Base-by-base conservation (phyloP, 352 stramenopile species). In the Phytophthora cajani region DNA sequence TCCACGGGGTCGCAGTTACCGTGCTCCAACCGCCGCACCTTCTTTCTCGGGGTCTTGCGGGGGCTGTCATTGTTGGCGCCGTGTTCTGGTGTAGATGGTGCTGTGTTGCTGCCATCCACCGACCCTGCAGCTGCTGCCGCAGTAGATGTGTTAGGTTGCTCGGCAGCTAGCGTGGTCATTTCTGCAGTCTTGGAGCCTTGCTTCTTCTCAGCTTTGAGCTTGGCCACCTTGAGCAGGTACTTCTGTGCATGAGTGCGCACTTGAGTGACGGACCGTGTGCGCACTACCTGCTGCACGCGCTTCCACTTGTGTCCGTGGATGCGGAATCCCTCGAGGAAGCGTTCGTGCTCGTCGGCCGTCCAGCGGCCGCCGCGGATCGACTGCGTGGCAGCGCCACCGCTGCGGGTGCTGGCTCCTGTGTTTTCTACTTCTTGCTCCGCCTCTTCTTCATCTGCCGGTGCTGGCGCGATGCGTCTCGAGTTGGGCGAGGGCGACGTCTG, bases 291-390 rank as follows among this genome's bases (percentile, higher is more conserved):
- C 64, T 97, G 89, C 54, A 97, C 89, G 38, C 89, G 88, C 73
- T 97, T 97, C 89, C 89, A 97, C 77, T 97, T 95, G 80, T 97
- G 88, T 21, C 89, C 89, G 52, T 95, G 87, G 66, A 94, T 88
- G 61, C 84, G 85, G 68, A 97, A 97, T 33, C 89, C 89, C 23
- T 89, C 81, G 9, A 97, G 67, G 62, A 97, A 97, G 3, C 89
- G 88, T 47, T 97, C 88, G 64, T 97, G 88, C 64, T 97, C 89
- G 33, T 97, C 88, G 0, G 85, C 85, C 1, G 85, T 94, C 89
- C 89, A 97, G 23, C 89, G 86, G 0, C 89, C 89, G 16, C 88
- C 89, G 11, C 89, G 89, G 36, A 96, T 91, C 19, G 88, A 88
- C 36, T 77, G 72, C 11, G 62, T 67, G 10, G 47, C 36, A 53